phyloP scores from a whole-genome alignment of 2,329 filamentous ascomycete species.

The Fusarium sp. region DNA sequence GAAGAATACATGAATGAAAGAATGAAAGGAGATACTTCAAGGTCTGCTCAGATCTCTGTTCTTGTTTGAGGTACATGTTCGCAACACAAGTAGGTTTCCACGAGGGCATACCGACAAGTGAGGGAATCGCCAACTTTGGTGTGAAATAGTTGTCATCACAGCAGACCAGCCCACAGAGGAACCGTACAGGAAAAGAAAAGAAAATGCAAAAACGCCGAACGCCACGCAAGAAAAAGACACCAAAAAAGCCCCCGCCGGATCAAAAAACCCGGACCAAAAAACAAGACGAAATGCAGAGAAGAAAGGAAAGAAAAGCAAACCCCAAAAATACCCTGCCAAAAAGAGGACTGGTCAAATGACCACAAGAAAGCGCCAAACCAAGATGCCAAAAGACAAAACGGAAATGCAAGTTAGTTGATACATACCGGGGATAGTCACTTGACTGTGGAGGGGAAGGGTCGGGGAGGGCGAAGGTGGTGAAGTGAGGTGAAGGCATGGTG shows the following conservation, averaged over 20 bases:
- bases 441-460: neutral
- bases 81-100: conserved; percentile 24
- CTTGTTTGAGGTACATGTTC: conserved; percentile 51
- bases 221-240: neutral
- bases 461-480: neutral
- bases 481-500: conserved; percentile 1
- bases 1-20: conserved; percentile 1
- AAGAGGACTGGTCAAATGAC: neutral
- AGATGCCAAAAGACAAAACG: neutral
- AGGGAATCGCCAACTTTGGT: conserved; percentile 42
- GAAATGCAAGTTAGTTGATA: neutral
- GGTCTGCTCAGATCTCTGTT: conserved; percentile 65
- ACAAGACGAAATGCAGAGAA: neutral
- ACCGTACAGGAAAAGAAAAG: neutral
- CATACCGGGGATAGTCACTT: conserved; percentile 8
- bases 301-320: conserved; percentile 2
- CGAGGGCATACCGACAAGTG: conserved; percentile 24
- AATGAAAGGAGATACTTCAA: conserved; percentile 6
- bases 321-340: neutral
- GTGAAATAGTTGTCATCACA: conserved; percentile 46
- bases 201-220: neutral
- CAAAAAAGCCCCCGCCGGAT: neutral
- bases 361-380: neutral
- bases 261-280: neutral
- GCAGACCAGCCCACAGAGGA: conserved; percentile 15